Evolutionary conservation across 2,329 filamentous ascomycete genomes (phyloP).

Genomic region (Apiospora kogelbergensis): DNA sequence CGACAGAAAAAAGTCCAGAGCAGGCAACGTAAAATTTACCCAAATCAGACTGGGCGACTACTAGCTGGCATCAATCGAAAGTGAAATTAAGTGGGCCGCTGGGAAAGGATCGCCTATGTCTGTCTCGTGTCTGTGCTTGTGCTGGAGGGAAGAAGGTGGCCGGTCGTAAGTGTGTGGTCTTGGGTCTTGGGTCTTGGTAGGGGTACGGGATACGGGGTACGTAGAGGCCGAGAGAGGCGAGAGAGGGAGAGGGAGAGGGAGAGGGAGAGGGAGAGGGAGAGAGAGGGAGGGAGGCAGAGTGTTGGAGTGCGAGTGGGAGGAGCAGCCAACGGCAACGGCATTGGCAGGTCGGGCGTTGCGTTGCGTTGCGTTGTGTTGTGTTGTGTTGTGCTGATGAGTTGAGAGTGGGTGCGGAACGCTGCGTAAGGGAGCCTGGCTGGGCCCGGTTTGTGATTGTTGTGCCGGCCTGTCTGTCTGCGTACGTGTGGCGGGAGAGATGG

Average conservation of each 20-base stretch:
- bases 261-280: neutral
- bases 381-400: too few species aligned
- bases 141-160: neutral
- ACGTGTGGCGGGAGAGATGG: constrained; percentile 1
- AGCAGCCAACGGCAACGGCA: constrained; percentile 7
- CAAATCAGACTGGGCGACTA: constrained; percentile 10
- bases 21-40: constrained; percentile 17
- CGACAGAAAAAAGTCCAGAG: constrained; percentile 16
- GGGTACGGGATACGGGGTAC: neutral
- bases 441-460: neutral
- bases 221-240: neutral
- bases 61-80: constrained; percentile 11
- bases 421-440: constrained; percentile 6
- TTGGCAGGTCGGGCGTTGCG: constrained; percentile 8
- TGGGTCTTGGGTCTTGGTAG: neutral
- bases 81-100: constrained; percentile 1
- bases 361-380: constrained; percentile 16
- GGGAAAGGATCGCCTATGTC: neutral
- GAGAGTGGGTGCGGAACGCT: neutral
- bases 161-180: neutral
- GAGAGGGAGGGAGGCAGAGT: neutral
- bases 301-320: neutral
- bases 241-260: neutral
- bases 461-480: neutral
- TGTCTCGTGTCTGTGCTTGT: neutral